Percentiles rank a stretch among this genome's conserved stretches.
Conservation (phyloP, 257 asterid genomes). For the Orobanche coerulescens region DNA sequence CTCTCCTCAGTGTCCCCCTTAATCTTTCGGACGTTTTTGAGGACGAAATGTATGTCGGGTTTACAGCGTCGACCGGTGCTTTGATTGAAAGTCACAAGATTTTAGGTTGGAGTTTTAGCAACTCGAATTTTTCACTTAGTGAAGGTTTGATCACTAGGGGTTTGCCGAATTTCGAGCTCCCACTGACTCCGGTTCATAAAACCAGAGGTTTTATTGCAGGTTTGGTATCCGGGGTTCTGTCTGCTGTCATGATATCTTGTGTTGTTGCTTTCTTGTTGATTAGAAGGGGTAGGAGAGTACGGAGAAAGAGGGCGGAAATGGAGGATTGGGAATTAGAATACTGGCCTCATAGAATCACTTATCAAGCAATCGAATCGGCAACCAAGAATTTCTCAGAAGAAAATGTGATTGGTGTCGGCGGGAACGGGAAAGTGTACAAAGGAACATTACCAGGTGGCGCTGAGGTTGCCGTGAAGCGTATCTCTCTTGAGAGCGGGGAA, state of each 20-base stretch:
- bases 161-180: conserved; percentile 32
- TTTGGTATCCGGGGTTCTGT: not conserved
- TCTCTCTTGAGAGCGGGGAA: conserved; percentile 30
- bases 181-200: conserved; percentile 18
- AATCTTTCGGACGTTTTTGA: conserved; percentile 24
- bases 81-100: conserved; percentile 30
- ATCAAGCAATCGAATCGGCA: conserved; percentile 31
- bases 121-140: conserved; percentile 35
- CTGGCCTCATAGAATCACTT: conserved; percentile 37
- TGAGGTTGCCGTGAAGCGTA: conserved; percentile 34
- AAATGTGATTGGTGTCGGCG: conserved; percentile 43
- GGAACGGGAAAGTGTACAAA: conserved; percentile 40
- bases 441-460: conserved; percentile 35
- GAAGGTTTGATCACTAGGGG: conserved; percentile 28
- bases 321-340: conserved; percentile 50
- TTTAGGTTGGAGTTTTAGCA: conserved; percentile 46
- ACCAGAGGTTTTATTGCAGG: conserved; percentile 27
- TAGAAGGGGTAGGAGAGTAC: conserved; percentile 25
- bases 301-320: conserved; percentile 26
- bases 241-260: conserved; percentile 1
- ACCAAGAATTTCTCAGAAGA: conserved; percentile 33
- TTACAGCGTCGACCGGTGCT: conserved; percentile 32
- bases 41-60: conserved; percentile 35
- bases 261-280: conserved; percentile 12
- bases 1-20: conserved; percentile 20